Evolutionary conservation across 306 rosid species (phyloP), one percentile per base, ranked within the genome.

Genomic region (Purshia tridentata): DNA sequence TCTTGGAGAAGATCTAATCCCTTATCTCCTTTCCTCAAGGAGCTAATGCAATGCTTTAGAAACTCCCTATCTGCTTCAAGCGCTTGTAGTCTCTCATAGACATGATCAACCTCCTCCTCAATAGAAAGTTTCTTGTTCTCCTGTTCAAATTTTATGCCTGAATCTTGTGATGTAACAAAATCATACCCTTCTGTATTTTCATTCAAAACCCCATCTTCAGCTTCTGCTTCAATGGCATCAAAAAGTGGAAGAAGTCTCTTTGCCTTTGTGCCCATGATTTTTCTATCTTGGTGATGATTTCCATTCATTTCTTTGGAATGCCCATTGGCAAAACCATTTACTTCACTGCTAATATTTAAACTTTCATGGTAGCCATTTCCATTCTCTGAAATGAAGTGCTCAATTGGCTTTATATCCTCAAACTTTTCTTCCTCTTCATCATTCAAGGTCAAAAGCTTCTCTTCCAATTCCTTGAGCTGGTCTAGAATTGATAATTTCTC

Each of bases 51-150:
- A 53, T 91, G 96, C 85, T 88, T 91, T 55, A 95, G 98, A 77
- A 95, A 95, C 80, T 91, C 99, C 65, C 96, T 88, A 57, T 94
- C 97, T 46, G 90, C 92, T 76, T 94, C 99, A 45, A 94, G 86
- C 6, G 92, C 91, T 58, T 91, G 95, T 67, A 94, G 81, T 81
- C 97, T 91, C 84, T 91, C 96, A 18, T 94, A 91, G 37, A 91
- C 92, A 74, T 84, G 81, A 76, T 82, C 91, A 45, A 94, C 89
- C 60, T 91, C 99, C 61, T 86, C 89, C 56, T 84, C 87, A 16
- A 88, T 73, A 7, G 84, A 81, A 39, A 82, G 64, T 67, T 82
- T 90, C 78, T 79, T 86, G 80, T 78, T 80, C 49, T 84, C 92
- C 66, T 63, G 18, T 59, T 83, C 84, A 44, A 59, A 67, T 75